phyloP scores from a whole-genome alignment of 345 rosid genomes.

The Cardamine chenopodiifolia region DNA sequence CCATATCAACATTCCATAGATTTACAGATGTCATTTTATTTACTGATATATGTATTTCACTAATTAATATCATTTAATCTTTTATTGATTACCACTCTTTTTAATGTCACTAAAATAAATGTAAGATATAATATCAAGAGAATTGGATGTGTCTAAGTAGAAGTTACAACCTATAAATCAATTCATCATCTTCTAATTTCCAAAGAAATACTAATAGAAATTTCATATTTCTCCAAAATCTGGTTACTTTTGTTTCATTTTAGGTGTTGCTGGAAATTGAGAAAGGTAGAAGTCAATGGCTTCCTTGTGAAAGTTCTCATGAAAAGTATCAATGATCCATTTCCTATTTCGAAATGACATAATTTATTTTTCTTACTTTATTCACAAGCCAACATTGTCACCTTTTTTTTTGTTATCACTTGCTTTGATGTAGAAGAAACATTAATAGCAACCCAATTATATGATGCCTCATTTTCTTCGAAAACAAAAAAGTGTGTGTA shows the following conservation, averaged over 20 bases:
- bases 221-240: neutral
- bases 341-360: conserved; percentile 30
- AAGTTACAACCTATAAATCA: neutral
- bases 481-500: neutral
- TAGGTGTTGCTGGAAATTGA: conserved; percentile 5
- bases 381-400: conserved; percentile 37
- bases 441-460: conserved; percentile 11
- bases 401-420: neutral
- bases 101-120: neutral
- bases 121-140: neutral
- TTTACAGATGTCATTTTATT: neutral
- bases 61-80: neutral
- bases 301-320: conserved; percentile 33
- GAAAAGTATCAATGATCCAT: conserved; percentile 38
- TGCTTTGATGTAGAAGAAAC: conserved; percentile 31
- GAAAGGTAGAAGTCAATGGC: conserved; percentile 44
- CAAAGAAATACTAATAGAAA: neutral
- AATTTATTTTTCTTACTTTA: conserved; percentile 36
- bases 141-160: neutral
- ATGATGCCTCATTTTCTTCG: conserved; percentile 4
- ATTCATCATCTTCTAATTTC: neutral
- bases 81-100: neutral
- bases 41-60: neutral
- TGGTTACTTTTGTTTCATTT: neutral
- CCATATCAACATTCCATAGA: neutral